Conservation (phyloP, 2,329 filamentous ascomycete species). For the Xylariaceae sp. region DNA sequence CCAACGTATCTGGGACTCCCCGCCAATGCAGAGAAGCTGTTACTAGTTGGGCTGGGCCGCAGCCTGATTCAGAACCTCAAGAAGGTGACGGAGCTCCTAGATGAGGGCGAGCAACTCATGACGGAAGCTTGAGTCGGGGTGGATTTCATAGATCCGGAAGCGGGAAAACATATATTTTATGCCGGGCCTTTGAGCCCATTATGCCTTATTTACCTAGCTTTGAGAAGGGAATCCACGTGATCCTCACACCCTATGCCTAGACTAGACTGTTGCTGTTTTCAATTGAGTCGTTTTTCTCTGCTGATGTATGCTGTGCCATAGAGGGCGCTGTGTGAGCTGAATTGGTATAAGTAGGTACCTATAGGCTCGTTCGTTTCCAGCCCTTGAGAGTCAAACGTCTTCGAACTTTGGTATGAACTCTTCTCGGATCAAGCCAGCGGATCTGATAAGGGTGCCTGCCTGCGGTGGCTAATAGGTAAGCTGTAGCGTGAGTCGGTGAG, state of each 20-base stretch:
- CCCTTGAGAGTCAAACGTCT: too few species aligned
- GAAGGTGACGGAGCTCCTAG: slow-evolving; percentile 79
- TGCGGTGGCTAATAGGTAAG: not conserved
- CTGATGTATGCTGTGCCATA: not conserved
- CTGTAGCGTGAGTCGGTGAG: not conserved
- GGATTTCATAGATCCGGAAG: not conserved
- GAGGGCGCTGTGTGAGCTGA: not conserved
- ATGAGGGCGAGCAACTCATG: slow-evolving; percentile 91
- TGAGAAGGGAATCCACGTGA: not conserved
- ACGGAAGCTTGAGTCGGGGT: slow-evolving; percentile 47
- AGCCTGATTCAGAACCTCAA: slow-evolving; percentile 80
- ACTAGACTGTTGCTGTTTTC: slow-evolving; percentile 4
- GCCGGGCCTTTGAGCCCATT: not conserved
- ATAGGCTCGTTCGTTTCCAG: too few species aligned
- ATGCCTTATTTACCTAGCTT: not conserved
- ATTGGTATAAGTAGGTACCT: not conserved
- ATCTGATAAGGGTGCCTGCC: not conserved
- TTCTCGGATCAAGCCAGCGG: not conserved
- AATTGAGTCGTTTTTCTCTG: slow-evolving; percentile 5
- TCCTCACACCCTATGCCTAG: slow-evolving; percentile 9
- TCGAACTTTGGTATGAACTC: too few species aligned
- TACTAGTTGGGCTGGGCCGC: slow-evolving; percentile 82
- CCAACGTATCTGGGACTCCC: slow-evolving; percentile 92
- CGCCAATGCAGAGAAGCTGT: slow-evolving; percentile 91
- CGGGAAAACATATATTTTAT: not conserved